Base-by-base conservation (phyloP, 2,329 filamentous ascomycete genomes). In the Ploettnerulaceae sp. region DNA sequence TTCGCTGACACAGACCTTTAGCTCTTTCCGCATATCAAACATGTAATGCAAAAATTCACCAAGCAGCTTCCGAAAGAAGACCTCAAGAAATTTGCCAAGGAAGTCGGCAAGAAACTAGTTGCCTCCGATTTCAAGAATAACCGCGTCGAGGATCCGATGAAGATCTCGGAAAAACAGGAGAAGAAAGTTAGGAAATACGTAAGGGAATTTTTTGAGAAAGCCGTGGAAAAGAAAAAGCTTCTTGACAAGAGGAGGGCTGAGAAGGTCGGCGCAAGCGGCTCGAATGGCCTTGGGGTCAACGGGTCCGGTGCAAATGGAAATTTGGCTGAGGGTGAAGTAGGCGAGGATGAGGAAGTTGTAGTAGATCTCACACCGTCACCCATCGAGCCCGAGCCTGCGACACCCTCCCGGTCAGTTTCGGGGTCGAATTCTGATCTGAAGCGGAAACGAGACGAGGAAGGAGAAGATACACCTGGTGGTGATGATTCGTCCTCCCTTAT, bases 111-210 rank as follows among this genome's bases (percentile, higher is more conserved):
- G 68, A 95, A 91, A 66, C 77, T 97, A 11, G 90, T 95, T 15
- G 80, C 86, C 14, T 93, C 89, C 0, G 91, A 97, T 65, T 96
- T 87, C 69, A 95, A 95, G 65, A 85, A 91, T 61, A 80, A 82
- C 37, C 83, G 89, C n/a, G 89, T 96, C 7, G 76, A 80, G 35
- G 84, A 96, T 60, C 91, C 89, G 0, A 87, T 80, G 18, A 79
- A 77, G 38, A 83, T 96, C 54, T 78, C 76, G 21, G 77, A 86
- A 26, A 90, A 88, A 62, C 86, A 93, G 59, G 78, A 84, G 58
- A 84, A 83, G 62, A 88, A 89, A 54, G 79, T 96, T 49, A 95
- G 88, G 68, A 82, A 79, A 47, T 89, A 85, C 61, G 89, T 90
- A 48, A 84, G 86, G 53, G 83, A 89, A 40, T 97, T 84, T 65